Evolutionary conservation across 257 asterid species (phyloP), one percentile per base, ranked within the genome.

Genomic region (Hygrophila difformis): DNA sequence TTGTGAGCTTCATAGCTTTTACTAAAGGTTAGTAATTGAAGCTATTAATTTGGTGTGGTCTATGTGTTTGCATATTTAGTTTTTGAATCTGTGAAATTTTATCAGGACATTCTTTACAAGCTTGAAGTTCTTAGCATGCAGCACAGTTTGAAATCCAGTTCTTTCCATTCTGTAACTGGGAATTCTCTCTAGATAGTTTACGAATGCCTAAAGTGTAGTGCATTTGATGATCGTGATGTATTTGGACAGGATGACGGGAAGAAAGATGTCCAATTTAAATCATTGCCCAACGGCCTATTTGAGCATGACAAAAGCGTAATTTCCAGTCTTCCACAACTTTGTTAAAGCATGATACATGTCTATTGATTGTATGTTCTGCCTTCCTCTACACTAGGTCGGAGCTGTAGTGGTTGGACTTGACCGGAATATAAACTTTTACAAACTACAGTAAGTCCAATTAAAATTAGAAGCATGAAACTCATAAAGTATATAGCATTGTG

Each of bases 381-480:
- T 44, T 24, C 37, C 47, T 66, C 44, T 35, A 48, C 62, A 26
- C 46, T 77, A 88, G 97, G 97, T 88, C 21, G 97, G 97, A 69
- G 97, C 97, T 61, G 97, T 88, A 51, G 84, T 84, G 36, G 95
- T 88, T 53, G 97, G 97, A 54, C 76, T 88, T 23, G 95, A 88
- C 66, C 84, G 56, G 51, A 29, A 81, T 60, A 77, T 88, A 64
- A 88, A 88, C 64, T 84, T 57, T 56, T 81, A 81, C 75, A 88
- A 88, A 72, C 79, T 88, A 49, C 97, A 88, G 95, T 88, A 73
- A 73, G 74, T 29, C n/a, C n/a, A n/a, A n/a, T n/a, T n/a, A n/a
- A n/a, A n/a, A n/a, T n/a, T n/a, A n/a, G n/a, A n/a, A n/a, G n/a
- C n/a, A n/a, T n/a, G n/a, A n/a, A n/a, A n/a, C n/a, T n/a, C n/a